Base-by-base conservation (phyloP, 2,329 filamentous ascomycete genomes). In the Teratosphaeria destructans region DNA sequence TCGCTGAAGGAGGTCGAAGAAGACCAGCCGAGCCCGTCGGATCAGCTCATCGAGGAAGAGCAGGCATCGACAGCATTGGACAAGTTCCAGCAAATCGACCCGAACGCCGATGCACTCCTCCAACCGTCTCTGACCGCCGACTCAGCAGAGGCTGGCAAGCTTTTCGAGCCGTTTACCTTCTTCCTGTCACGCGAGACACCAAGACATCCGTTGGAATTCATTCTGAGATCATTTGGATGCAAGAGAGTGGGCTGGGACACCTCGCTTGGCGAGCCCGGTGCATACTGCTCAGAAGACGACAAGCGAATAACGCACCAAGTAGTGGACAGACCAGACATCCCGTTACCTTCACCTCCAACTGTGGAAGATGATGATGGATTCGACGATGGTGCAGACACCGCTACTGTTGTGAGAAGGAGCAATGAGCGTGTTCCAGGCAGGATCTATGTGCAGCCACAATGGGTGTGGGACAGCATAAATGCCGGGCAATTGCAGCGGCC, bases 401-500 rank as follows among this genome's bases (percentile, higher is more conserved):
- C 77, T 77, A 55, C 78, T 73, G 29, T 74, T 74, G 61, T 67
- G 58, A 63, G 71, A 62, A 63, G 68, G 55, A 69, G 74, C 39
- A 78, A 89, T 69, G 85, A 85, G 64, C 85, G 91, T 62, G 87
- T 97, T 62, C 91, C 93, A n/a, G 93, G 93, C 39, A 83, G 94
- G 65, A 90, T 85, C 64, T 99, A 99, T 68, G 78, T 99, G 59
- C 94, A 99, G 77, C 94, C 94, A 23, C 94, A 99, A 73, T 99
- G 95, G 93, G 85, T 99, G 3, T 99, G 94, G 94, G 94, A 99
- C 71, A 93, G 89, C 69, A 79, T 96, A 73, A 99, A 99, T 73
- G 89, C 94, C 54, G 90, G 90, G 63, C 90, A 93, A 74, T 78
- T 99, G 59, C 86, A 96, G 73, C 83, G 88, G 65, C 85, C 92